Evolutionary conservation across 192 early-diverging fungal species (phyloP), one percentile per base, ranked within the genome.

Genomic region (Podila clonocystis): DNA sequence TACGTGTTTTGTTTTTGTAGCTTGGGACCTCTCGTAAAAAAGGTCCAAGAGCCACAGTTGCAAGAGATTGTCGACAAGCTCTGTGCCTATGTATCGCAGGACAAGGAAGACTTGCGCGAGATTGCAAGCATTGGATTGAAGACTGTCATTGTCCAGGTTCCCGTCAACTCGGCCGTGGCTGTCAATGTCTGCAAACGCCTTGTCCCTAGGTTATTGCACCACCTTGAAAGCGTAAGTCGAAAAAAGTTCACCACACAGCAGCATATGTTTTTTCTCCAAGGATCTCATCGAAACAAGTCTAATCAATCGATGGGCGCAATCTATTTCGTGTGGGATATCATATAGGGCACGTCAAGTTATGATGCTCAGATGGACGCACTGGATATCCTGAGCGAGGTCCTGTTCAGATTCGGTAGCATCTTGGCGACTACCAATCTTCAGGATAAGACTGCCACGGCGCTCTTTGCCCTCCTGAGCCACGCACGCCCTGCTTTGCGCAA

Each of bases 121-220:
- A 94, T 97, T 84, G 93, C 94, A 20, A 91, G 91, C 58, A 95
- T 96, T 62, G 93, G 93, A 67, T 86, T 91, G 50, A 97, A 97
- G 82, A 93, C 94, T 6, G 91, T 97, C 15, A 86, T 97, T 57
- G 70, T 86, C 6, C 93, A 95, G 75, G 82, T 96, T 0, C 91
- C 93, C 31, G 55, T 83, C 29, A 82, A 85, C 67, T 82, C 85
- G 13, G 62, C 71, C 1, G 77, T 82, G 30, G 85, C 92, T 29
- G 70, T 73, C 26, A 89, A 82, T 59, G 83, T 95, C 1, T 84
- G 91, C 58, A 82, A 85, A 65, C 78, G 85, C n/a, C 74, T 97
- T 17, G 86, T 93, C 29, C 95, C 95, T 3, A 89, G 89, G 63
- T 70, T 95, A 15, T 68, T 96, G 38, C 24, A 79, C 13, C 86